Conservation (phyloP, 225 moss, liverwort and hornwort genomes). For the Bryoerythrophyllum caledonicum region DNA sequence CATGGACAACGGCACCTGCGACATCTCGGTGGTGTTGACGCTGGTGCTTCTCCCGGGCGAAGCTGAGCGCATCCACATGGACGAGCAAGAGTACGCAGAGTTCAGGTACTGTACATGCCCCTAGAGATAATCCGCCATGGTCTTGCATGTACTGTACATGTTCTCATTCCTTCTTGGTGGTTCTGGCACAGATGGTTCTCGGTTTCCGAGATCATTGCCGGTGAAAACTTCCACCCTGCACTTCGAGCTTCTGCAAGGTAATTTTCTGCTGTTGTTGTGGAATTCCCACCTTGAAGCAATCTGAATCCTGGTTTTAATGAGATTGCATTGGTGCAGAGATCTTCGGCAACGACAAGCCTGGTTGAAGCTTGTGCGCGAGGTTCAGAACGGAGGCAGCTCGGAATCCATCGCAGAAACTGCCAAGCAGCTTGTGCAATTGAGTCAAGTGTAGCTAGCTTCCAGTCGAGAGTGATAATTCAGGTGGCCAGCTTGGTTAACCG, state of each 20-base stretch:
- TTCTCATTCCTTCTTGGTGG: conserved; percentile 9
- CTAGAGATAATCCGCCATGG: neutral
- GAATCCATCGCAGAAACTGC: conserved; percentile 70
- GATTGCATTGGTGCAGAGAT: conserved; percentile 48
- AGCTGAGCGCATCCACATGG: conserved; percentile 71
- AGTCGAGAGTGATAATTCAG: too few species aligned
- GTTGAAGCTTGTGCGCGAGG: conserved; percentile 57
- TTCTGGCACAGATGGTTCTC: conserved; percentile 48
- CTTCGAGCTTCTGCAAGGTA: conserved; percentile 55
- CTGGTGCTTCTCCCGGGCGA: conserved; percentile 78
- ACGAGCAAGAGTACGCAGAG: conserved; percentile 84
- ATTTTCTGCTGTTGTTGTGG: neutral
- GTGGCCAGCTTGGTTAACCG: too few species aligned
- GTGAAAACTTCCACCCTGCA: conserved; percentile 53
- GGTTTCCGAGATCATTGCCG: conserved; percentile 41
- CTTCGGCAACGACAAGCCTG: conserved; percentile 67
- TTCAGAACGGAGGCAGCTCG: conserved; percentile 44
- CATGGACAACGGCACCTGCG: conserved; percentile 79
- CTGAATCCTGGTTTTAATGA: neutral
- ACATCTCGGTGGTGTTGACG: conserved; percentile 86
- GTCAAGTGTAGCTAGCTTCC: conserved; percentile 15
- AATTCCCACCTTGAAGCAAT: neutral
- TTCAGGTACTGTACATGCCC: conserved; percentile 44
- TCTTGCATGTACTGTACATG: neutral
- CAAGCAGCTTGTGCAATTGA: conserved; percentile 51